Percentiles rank a stretch among this genome's conserved stretches.
Conservation (phyloP, 78 protist species). For the Neovahlkampfia damariscottae region DNA sequence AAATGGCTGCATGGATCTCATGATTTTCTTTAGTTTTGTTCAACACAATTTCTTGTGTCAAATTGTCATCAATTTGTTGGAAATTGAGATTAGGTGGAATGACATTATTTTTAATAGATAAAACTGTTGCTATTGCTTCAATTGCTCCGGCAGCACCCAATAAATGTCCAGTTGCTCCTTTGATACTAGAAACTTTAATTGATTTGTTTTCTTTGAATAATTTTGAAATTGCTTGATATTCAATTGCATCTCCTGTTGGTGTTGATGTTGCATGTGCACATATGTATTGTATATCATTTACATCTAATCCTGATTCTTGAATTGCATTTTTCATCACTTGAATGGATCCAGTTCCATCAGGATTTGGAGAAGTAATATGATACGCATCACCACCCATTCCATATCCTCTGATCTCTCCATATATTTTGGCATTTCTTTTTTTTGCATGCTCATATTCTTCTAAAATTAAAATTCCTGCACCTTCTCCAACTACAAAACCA, state of each 20-base stretch:
- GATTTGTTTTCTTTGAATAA: not conserved
- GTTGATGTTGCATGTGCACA: constrained; percentile 96
- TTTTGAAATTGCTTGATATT: constrained; percentile 38
- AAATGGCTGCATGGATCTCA: constrained; percentile 16
- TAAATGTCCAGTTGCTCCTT: constrained; percentile 88
- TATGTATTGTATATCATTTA: constrained; percentile 32
- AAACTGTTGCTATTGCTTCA: constrained; percentile 66
- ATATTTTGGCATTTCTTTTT: constrained; percentile 43
- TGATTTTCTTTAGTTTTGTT: not conserved
- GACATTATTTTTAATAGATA: constrained; percentile 9
- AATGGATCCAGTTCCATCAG: constrained; percentile 57
- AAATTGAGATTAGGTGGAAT: constrained; percentile 8
- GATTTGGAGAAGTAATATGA: constrained; percentile 73
- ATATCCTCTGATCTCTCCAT: constrained; percentile 60
- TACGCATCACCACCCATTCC: constrained; percentile 63
- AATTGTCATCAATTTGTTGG: not conserved
- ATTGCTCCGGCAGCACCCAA: constrained; percentile 96
- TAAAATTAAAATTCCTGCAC: constrained; percentile 65
- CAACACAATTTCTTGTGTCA: not conserved
- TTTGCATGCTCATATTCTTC: constrained; percentile 54
- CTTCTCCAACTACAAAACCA: constrained; percentile 94
- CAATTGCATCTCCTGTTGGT: constrained; percentile 70
- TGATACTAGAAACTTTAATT: not conserved
- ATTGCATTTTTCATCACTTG: constrained; percentile 61
- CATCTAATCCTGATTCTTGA: constrained; percentile 8